A percentile compares a stretch with the other conserved stretches of the same genome.
Evolutionary conservation across 1,139 yeast species (phyloP).

Genomic region (Nematodospora anomalae): DNA sequence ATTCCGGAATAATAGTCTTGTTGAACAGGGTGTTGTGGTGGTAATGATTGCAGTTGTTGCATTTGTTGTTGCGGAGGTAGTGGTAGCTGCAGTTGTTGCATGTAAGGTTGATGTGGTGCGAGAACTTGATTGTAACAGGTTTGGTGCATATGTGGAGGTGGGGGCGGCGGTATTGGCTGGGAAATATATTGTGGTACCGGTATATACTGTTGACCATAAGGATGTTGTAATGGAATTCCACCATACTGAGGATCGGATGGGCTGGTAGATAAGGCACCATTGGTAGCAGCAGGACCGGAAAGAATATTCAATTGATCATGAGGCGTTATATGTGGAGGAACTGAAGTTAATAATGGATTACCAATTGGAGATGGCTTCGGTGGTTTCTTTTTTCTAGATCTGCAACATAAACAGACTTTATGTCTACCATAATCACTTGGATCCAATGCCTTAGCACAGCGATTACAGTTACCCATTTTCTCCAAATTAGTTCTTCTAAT

Average conservation of each 20-base stretch:
- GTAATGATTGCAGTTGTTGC: constrained; percentile 10
- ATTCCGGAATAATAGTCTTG: neutral
- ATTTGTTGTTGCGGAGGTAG: constrained; percentile 10
- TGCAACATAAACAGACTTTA: constrained; percentile 55
- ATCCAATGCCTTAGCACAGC: constrained; percentile 54
- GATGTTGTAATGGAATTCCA: neutral
- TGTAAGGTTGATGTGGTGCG: constrained; percentile 8
- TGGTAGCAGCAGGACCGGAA: neutral
- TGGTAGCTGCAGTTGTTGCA: constrained; percentile 2
- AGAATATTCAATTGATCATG: neutral
- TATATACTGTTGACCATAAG: constrained; percentile 3
- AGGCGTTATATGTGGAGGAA: constrained; percentile 2
- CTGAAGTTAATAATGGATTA: neutral
- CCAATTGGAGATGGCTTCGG: neutral
- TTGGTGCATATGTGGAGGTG: constrained; percentile 12
- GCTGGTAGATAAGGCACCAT: constrained; percentile 1
- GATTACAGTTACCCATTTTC: constrained; percentile 58
- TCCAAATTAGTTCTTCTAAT: constrained; percentile 56
- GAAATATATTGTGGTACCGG: constrained; percentile 12
- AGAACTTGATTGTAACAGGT: constrained; percentile 12
- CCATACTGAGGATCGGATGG: constrained; percentile 1
- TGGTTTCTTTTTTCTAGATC: constrained; percentile 50
- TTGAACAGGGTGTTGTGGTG: constrained; percentile 18
- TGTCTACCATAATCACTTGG: constrained; percentile 49
- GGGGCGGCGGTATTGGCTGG: constrained; percentile 10